Evolutionary conservation across 2,329 filamentous ascomycete genomes (phyloP).

Genomic region (Sarocladium kiliense): DNA sequence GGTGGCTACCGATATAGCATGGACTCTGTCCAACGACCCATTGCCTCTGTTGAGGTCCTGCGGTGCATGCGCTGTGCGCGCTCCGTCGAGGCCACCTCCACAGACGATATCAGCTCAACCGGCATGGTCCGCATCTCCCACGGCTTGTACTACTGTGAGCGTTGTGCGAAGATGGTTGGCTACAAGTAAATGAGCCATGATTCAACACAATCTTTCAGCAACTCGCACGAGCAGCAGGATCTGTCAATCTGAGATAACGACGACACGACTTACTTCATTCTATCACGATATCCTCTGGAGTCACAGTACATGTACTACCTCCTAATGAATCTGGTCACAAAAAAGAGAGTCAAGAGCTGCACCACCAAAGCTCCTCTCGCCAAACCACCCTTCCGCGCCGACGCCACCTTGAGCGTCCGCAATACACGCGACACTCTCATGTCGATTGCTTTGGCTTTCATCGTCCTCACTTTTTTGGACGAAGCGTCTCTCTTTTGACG

Average conservation of each 20-base stretch:
- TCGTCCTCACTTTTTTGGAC: not conserved
- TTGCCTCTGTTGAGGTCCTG: conserved; percentile 53
- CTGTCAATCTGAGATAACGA: not conserved
- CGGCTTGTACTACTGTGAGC: conserved; percentile 62
- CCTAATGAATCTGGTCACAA: not conserved
- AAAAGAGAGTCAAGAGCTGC: not conserved
- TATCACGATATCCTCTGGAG: not conserved
- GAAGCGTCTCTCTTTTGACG: not conserved
- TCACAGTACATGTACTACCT: not conserved
- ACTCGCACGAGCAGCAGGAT: not conserved
- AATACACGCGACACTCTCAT: not conserved
- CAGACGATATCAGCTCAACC: conserved; percentile 50
- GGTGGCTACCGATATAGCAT: conserved; percentile 38
- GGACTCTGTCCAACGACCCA: conserved; percentile 39
- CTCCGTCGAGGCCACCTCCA: conserved; percentile 55
- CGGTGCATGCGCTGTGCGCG: conserved; percentile 59
- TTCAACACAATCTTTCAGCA: not conserved
- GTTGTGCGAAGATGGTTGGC: conserved; percentile 59
- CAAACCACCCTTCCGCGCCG: not conserved
- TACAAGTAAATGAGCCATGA: conserved; percentile 44
- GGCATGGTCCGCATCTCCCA: conserved; percentile 62
- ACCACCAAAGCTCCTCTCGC: not conserved
- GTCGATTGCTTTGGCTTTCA: conserved; percentile 2
- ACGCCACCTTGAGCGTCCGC: not conserved
- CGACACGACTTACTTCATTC: not conserved